Percentiles rank a stretch among this genome's conserved stretches.
phyloP scores from a whole-genome alignment of 768 basidiomycete species.

The Sarcodon aspratus region DNA sequence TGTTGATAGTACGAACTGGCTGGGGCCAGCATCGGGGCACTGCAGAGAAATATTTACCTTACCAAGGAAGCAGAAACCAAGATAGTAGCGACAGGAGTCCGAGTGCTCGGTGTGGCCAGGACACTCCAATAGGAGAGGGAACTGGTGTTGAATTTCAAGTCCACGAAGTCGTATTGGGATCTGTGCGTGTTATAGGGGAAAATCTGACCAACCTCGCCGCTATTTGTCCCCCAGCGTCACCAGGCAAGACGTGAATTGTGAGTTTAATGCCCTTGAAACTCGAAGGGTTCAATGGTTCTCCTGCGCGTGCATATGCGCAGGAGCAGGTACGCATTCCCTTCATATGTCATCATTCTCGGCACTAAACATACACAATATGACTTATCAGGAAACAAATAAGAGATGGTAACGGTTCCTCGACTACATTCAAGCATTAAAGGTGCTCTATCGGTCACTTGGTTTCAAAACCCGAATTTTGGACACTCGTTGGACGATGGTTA shows the following conservation, averaged over 20 bases:
- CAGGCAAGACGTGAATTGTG: slow-evolving; percentile 26
- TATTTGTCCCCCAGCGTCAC: slow-evolving; percentile 15
- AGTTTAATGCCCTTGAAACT: slow-evolving; percentile 50
- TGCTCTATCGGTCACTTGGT: too few relatives aligned
- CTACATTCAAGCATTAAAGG: too few relatives aligned
- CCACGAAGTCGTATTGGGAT: slow-evolving; percentile 50
- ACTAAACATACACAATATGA: too few relatives aligned
- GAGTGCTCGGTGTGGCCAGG: slow-evolving; percentile 51
- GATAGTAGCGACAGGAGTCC: slow-evolving; percentile 39
- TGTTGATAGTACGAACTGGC: slow-evolving; percentile 57
- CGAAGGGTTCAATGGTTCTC: slow-evolving; percentile 53
- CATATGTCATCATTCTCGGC: neutral
- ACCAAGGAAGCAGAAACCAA: slow-evolving; percentile 36
- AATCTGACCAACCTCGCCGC: slow-evolving; percentile 47
- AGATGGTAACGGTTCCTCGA: too few relatives aligned
- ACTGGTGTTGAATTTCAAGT: slow-evolving; percentile 12
- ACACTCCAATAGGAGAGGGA: slow-evolving; percentile 35
- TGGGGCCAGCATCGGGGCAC: slow-evolving; percentile 37
- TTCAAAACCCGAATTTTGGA: too few relatives aligned
- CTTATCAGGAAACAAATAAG: too few relatives aligned
- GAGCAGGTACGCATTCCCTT: neutral
- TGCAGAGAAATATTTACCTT: slow-evolving; percentile 60
- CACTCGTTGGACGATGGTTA: too few relatives aligned
- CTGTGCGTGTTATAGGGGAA: slow-evolving; percentile 56
- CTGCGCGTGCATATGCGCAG: slow-evolving; percentile 59